Conservation (phyloP, 805 yeast species). For the Sugiyamaella qingdaonensis region DNA sequence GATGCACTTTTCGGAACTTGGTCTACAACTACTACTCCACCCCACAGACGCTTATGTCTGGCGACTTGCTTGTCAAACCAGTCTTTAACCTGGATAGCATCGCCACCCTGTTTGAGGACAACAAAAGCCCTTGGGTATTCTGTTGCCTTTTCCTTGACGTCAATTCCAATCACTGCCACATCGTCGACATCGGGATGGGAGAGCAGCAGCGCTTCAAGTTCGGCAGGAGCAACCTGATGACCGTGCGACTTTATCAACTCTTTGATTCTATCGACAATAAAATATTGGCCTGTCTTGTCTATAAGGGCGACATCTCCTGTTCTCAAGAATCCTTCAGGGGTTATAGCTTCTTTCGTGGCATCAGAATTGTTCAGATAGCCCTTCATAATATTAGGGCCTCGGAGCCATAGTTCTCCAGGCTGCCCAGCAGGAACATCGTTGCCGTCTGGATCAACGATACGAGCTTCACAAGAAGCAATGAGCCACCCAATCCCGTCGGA, state of each 20-base stretch:
- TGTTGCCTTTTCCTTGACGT: slow-evolving; percentile 32
- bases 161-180: slow-evolving; percentile 24
- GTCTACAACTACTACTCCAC: slow-evolving; percentile 56
- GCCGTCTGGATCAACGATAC: slow-evolving; percentile 37
- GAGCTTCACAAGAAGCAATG: slow-evolving; percentile 45
- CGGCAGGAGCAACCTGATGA: slow-evolving; percentile 28
- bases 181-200: slow-evolving; percentile 23
- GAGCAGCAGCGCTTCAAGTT: slow-evolving; percentile 23
- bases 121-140: slow-evolving; percentile 27
- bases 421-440: slow-evolving; percentile 44
- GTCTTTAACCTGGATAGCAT: slow-evolving; percentile 11
- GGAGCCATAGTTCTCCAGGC: slow-evolving; percentile 52
- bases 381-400: slow-evolving; percentile 53
- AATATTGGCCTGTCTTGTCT: slow-evolving; percentile 37
- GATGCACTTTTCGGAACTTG: slow-evolving; percentile 90
- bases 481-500: slow-evolving; percentile 45
- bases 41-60: slow-evolving; percentile 27
- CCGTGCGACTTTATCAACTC: slow-evolving; percentile 53
- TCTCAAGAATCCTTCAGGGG: slow-evolving; percentile 50
- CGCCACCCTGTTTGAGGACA: slow-evolving; percentile 15
- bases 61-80: slow-evolving; percentile 29
- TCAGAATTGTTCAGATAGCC: slow-evolving; percentile 47
- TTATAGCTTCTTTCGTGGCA: slow-evolving; percentile 45
- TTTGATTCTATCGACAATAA: slow-evolving; percentile 58
- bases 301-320: slow-evolving; percentile 54